Evolutionary conservation across 2,329 filamentous ascomycete genomes (phyloP).

Genomic region (Exophiala sideris): DNA sequence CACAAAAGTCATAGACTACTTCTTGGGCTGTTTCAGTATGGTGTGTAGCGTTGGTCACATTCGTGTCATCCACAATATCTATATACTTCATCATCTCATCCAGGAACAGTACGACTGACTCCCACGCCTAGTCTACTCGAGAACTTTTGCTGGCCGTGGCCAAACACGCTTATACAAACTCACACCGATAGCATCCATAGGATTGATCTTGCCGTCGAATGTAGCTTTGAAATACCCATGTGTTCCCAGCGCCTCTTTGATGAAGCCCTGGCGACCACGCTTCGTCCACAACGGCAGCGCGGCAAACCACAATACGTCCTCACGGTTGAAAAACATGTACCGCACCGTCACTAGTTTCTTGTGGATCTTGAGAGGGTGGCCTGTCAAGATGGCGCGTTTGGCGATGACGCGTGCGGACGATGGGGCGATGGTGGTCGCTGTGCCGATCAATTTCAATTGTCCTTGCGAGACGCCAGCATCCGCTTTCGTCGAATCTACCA

Average conservation of each 20-base stretch:
- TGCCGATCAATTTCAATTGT: conserved; percentile 71
- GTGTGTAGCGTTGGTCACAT: too few species aligned
- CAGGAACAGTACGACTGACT: background rate
- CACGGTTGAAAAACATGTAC: conserved; percentile 99
- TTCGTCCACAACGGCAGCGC: conserved; percentile 92
- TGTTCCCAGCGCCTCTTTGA: conserved; percentile 92
- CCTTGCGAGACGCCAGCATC: conserved; percentile 38
- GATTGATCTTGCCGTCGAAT: conserved; percentile 94
- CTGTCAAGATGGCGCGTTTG: conserved; percentile 89
- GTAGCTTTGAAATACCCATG: conserved; percentile 99
- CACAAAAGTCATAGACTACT: background rate
- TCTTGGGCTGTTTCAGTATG: too few species aligned
- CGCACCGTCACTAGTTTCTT: conserved; percentile 94
- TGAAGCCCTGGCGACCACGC: conserved; percentile 78
- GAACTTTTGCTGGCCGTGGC: conserved; percentile 61
- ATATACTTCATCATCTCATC: background rate
- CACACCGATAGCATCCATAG: conserved; percentile 88
- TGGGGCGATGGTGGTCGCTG: conserved; percentile 80
- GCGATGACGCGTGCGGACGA: conserved; percentile 74
- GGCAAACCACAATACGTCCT: conserved; percentile 97
- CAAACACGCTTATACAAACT: conserved; percentile 84
- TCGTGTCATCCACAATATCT: too few species aligned
- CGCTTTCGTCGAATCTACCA: conserved; percentile 44
- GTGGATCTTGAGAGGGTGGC: conserved; percentile 98
- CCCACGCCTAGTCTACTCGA: conserved; percentile 2